Conservation (phyloP, 2,329 filamentous ascomycete genomes). For the Phaeosphaeria sp. region DNA sequence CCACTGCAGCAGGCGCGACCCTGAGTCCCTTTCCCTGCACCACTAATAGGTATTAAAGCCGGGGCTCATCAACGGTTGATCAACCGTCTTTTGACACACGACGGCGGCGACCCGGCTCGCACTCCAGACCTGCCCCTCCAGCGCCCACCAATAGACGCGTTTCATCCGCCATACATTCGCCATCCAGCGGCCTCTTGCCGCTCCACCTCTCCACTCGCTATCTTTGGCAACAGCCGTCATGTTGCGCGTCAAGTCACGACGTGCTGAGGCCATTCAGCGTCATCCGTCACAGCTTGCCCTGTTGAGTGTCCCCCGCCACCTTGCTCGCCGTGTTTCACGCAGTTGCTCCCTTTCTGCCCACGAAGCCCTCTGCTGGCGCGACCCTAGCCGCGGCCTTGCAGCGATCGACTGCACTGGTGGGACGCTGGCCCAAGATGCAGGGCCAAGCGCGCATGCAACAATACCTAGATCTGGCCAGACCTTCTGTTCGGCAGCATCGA, state of each 20-base stretch:
- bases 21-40: background rate
- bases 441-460: background rate
- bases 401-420: constrained; percentile 4
- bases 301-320: background rate
- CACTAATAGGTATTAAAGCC: background rate
- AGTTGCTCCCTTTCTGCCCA: background rate
- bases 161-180: constrained; percentile 17
- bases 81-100: constrained; percentile 1
- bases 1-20: constrained; percentile 1
- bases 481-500: background rate
- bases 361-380: background rate
- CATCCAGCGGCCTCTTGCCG: constrained; percentile 9
- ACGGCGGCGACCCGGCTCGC: constrained; percentile 1
- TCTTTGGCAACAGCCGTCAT: constrained; percentile 15
- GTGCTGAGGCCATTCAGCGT: constrained; percentile 9
- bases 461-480: background rate
- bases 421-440: background rate
- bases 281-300: constrained; percentile 1
- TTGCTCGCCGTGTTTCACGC: constrained; percentile 7
- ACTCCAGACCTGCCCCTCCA: constrained; percentile 2
- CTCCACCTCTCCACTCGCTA: constrained; percentile 11
- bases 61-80: background rate
- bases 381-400: constrained; percentile 2
- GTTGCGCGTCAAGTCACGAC: background rate
- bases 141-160: constrained; percentile 11